Evolutionary conservation across 495 filamentous ascomycete genomes (phyloP), one percentile per base, ranked within the genome.

Genomic region (Podospora australis): DNA sequence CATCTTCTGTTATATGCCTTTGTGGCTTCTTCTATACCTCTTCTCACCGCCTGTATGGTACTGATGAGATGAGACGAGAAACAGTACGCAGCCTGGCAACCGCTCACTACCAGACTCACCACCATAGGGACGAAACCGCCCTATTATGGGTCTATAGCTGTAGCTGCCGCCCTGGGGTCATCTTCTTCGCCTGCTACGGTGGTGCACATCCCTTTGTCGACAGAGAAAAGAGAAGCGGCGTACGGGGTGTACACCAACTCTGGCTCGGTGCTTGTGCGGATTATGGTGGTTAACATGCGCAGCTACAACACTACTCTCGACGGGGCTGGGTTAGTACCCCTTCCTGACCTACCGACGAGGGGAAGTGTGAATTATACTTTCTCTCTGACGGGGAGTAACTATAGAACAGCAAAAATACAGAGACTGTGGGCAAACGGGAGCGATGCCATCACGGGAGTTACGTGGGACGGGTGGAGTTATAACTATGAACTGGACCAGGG

Each of bases 101-200:
- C 83, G 1, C 46, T 83, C 36, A 39, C 64, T 5, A 83, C 81
- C 4, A 54, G 62, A 50, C 69, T 69, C 23, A 75, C 76, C 1
- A 65, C 65, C 5, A 62, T 72, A 4, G 82, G 80, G 11, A 86
- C 82, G 26, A 83, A 81, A 56, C 60, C 82, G 0, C 81, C 82
- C 1, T 86, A 83, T 60, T 85, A 86, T 60, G 82, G 80, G 14
- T 79, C 77, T 57, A 67, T 82, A 25, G 75, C 75, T 35, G 78
- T 79, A 0, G 79, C 82, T 3, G 70, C 77, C 4, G 70, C 79
- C 56, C 59, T 85, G 7, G 74, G 75, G 11, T 21, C 11, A 25
- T 20, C 38, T 32, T 48, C 58, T 23, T 66, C 60, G n/a, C n/a
- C n/a, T n/a, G n/a, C n/a, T 39, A 63, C 56, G 21, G 64, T 77